Conservation (phyloP, 345 rosid species). For the Hypericum androsaemum region DNA sequence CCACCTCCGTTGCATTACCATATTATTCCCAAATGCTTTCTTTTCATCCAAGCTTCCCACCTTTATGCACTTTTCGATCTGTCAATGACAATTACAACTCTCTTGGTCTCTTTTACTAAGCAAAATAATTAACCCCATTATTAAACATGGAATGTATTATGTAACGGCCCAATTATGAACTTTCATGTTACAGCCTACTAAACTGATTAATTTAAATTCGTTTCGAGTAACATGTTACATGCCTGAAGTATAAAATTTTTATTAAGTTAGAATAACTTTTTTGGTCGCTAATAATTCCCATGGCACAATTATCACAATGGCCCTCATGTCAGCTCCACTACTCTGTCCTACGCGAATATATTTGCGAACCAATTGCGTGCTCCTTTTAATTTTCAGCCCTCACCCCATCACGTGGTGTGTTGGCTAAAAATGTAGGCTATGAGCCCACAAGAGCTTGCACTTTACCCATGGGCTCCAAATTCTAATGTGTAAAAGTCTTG, state of each 20-base stretch:
- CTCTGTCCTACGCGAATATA: too few relatives aligned
- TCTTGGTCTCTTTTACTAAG: constrained; percentile 7
- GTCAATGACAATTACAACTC: constrained; percentile 7
- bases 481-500: background rate
- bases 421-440: constrained; percentile 7
- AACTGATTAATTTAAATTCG: too few relatives aligned
- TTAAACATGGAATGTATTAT: background rate
- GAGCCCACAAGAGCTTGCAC: background rate
- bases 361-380: too few relatives aligned
- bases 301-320: too few relatives aligned
- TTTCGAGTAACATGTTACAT: too few relatives aligned
- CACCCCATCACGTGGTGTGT: constrained; percentile 9
- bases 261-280: too few relatives aligned
- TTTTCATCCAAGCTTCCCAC: constrained; percentile 6
- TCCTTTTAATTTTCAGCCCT: too few relatives aligned
- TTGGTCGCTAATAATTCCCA: too few relatives aligned
- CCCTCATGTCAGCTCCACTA: too few relatives aligned
- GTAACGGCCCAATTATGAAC: too few relatives aligned
- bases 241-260: too few relatives aligned
- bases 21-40: background rate
- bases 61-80: constrained; percentile 18
- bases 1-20: constrained; percentile 17
- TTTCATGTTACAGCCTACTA: too few relatives aligned
- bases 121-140: constrained; percentile 19
- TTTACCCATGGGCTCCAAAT: background rate